phyloP scores from a whole-genome alignment of 2,329 filamentous ascomycete species.

The Colletotrichum liaoningense region DNA sequence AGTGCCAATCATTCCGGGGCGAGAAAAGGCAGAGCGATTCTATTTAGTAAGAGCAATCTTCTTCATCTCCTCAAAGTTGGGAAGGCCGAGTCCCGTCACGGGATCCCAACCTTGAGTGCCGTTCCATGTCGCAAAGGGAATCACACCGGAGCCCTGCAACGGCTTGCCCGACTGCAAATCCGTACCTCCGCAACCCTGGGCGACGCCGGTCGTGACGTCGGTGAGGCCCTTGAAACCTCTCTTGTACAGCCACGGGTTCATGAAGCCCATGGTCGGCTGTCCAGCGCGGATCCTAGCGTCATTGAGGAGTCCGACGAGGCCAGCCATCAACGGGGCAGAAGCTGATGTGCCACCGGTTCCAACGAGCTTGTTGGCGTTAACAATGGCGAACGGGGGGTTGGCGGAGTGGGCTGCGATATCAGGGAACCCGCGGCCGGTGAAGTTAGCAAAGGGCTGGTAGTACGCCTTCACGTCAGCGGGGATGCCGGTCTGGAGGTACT shows the following conservation, averaged over 20 bases:
- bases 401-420: constrained; percentile 70
- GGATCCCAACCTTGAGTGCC: constrained; percentile 54
- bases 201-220: constrained; percentile 46
- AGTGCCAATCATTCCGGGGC: background rate
- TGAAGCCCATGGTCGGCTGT: constrained; percentile 65
- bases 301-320: constrained; percentile 73
- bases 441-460: constrained; percentile 61
- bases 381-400: constrained; percentile 29
- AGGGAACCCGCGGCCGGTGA: constrained; percentile 67
- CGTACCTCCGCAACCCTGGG: constrained; percentile 39
- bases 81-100: constrained; percentile 57
- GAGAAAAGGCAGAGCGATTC: constrained; percentile 9
- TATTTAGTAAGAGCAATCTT: constrained; percentile 31
- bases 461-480: constrained; percentile 52
- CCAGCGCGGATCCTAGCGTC: constrained; percentile 68
- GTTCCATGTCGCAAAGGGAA: constrained; percentile 44
- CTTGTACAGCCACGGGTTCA: constrained; percentile 71
- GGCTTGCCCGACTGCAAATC: constrained; percentile 39
- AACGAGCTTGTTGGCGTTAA: constrained; percentile 42
- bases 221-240: constrained; percentile 45
- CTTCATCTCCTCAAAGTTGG: constrained; percentile 49
- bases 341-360: constrained; percentile 55
- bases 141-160: constrained; percentile 40
- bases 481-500: constrained; percentile 50
- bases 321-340: constrained; percentile 71